Conservation (phyloP, 1,139 yeast genomes). For the Candida sojae region DNA sequence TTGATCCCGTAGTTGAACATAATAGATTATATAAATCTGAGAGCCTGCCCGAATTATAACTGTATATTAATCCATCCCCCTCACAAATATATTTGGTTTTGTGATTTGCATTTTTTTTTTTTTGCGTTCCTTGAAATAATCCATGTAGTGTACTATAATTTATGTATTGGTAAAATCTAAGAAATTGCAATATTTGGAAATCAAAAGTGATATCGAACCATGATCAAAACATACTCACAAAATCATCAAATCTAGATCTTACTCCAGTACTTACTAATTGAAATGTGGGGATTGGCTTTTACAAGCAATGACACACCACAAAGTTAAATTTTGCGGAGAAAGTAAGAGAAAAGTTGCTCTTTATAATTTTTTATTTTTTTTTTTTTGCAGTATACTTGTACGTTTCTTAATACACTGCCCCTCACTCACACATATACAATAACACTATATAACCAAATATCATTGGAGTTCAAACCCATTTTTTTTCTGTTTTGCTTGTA, state of each 20-base stretch:
- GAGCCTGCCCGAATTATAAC: not conserved
- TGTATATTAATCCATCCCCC: too few relatives aligned
- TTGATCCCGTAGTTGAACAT: constrained; percentile 10
- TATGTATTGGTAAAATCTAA: too few relatives aligned
- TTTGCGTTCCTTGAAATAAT: too few relatives aligned
- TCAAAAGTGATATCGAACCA: too few relatives aligned
- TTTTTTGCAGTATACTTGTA: not conserved
- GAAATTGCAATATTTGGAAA: too few relatives aligned
- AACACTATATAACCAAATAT: not conserved
- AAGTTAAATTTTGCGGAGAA: not conserved
- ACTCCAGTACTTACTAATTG: not conserved
- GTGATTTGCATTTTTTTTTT: too few relatives aligned
- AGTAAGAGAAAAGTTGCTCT: not conserved
- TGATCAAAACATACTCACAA: too few relatives aligned
- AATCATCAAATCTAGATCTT: not conserved
- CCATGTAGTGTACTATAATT: too few relatives aligned
- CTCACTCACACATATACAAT: not conserved
- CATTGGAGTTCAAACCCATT: not conserved
- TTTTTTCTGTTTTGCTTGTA: not conserved
- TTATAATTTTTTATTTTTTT: not conserved
- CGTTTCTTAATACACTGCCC: not conserved
- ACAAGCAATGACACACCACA: not conserved
- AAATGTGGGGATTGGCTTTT: constrained; percentile 1
- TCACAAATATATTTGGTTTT: too few relatives aligned
- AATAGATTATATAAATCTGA: not conserved